A percentile compares a stretch with the other conserved stretches of the same genome.
phyloP scores from a whole-genome alignment of 2,329 filamentous ascomycete genomes.

The Chaetomiaceae sp. region DNA sequence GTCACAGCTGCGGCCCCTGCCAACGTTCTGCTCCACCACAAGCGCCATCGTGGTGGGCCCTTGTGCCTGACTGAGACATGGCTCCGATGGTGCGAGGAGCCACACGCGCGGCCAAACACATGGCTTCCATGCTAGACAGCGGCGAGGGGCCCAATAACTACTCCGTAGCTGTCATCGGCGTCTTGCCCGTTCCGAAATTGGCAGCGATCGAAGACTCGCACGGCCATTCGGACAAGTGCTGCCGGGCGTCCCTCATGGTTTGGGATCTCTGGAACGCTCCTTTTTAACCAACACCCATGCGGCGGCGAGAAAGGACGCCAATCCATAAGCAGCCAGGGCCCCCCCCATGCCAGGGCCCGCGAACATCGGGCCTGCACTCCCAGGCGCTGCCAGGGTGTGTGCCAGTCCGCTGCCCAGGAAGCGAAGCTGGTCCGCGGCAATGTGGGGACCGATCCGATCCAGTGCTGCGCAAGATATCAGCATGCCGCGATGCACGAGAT shows the following conservation, averaged over 20 bases:
- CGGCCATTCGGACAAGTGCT: not conserved
- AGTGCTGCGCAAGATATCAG: constrained; percentile 11
- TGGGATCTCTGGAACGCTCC: not conserved
- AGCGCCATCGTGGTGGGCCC: constrained; percentile 20
- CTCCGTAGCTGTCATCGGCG: constrained; percentile 6
- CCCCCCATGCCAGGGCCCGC: constrained; percentile 13
- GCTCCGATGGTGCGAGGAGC: constrained; percentile 19
- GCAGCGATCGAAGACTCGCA: not conserved
- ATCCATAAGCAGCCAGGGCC: not conserved
- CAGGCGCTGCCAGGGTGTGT: constrained; percentile 13
- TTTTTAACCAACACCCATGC: constrained; percentile 3
- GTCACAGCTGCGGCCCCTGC: constrained; percentile 7
- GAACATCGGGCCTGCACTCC: constrained; percentile 22
- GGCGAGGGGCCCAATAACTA: not conserved
- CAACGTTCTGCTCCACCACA: constrained; percentile 16
- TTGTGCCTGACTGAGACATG: constrained; percentile 22
- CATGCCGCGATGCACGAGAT: constrained; percentile 15
- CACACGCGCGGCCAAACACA: constrained; percentile 13
- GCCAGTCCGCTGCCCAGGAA: constrained; percentile 13
- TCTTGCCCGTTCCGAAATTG: constrained; percentile 3
- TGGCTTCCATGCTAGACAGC: constrained; percentile 7
- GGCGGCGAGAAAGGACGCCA: constrained; percentile 2
- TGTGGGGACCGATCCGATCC: constrained; percentile 18
- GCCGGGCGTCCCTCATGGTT: not conserved
- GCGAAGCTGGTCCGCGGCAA: constrained; percentile 15